Conservation (phyloP, 305 asterid genomes). For the Stenogyne calaminthoides region DNA sequence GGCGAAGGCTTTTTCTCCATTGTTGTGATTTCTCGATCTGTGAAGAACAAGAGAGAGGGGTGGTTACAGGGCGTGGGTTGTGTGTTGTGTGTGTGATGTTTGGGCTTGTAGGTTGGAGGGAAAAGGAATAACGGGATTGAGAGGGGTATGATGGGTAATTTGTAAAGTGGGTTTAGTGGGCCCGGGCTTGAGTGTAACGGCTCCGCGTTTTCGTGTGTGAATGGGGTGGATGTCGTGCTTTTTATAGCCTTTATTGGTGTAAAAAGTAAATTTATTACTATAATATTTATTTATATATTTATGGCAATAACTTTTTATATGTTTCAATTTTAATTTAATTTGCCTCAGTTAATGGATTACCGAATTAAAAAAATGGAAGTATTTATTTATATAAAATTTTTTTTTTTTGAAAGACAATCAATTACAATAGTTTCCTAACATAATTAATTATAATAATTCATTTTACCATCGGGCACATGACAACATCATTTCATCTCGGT, state of each 20-base stretch:
- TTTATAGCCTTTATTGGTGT: conserved; percentile 27
- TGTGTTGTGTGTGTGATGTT: background rate
- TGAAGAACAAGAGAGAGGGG: too few relatives aligned
- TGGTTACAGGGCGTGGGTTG: conserved; percentile 24
- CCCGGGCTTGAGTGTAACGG: conserved; percentile 39
- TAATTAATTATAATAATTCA: too few relatives aligned
- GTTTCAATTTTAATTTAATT: too few relatives aligned
- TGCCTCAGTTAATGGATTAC: too few relatives aligned
- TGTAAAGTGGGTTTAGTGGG: conserved; percentile 1
- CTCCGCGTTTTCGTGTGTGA: conserved; percentile 44
- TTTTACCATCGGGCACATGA: too few relatives aligned
- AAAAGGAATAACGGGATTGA: conserved; percentile 26
- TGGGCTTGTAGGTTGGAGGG: conserved; percentile 28
- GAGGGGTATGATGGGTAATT: conserved; percentile 27
- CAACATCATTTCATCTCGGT: too few relatives aligned
- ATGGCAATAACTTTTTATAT: too few relatives aligned
- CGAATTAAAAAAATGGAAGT: too few relatives aligned
- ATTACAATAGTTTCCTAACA: too few relatives aligned
- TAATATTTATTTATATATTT: too few relatives aligned
- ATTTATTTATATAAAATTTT: too few relatives aligned
- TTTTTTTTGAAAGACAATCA: too few relatives aligned
- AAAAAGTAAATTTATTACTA: background rate
- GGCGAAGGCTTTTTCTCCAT: conserved; percentile 47
- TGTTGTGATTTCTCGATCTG: conserved; percentile 2
- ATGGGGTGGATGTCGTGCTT: conserved; percentile 37